Evolutionary conservation across 805 yeast genomes (phyloP).

Genomic region (Tetrapisispora fleetii): DNA sequence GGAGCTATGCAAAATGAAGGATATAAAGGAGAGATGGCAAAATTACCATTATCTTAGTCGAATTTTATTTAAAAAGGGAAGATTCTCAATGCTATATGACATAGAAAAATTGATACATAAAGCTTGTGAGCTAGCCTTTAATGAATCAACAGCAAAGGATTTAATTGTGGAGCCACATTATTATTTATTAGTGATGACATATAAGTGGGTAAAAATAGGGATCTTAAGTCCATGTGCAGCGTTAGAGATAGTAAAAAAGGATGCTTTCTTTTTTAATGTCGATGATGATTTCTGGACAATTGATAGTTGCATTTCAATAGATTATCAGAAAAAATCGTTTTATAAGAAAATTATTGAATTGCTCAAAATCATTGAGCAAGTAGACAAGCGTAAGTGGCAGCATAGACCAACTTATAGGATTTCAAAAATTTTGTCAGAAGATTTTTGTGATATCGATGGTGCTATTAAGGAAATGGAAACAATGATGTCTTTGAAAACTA

Average conservation of each 20-base stretch:
- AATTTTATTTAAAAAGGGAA: conserved; percentile 41
- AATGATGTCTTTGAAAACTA: conserved; percentile 55
- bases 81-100: conserved; percentile 4
- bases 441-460: conserved; percentile 38
- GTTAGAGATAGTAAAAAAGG: conserved; percentile 30
- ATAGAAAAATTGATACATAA: conserved; percentile 28
- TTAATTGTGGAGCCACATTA: conserved; percentile 74
- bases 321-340: conserved; percentile 24
- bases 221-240: conserved; percentile 33
- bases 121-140: conserved; percentile 37
- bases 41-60: conserved; percentile 50
- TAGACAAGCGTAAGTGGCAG: conserved; percentile 86
- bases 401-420: conserved; percentile 72
- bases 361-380: conserved; percentile 37
- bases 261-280: conserved; percentile 25
- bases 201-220: conserved; percentile 41
- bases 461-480: conserved; percentile 59
- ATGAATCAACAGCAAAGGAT: conserved; percentile 35
- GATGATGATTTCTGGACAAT: conserved; percentile 18
- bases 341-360: conserved; percentile 35
- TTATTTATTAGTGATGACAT: conserved; percentile 43
- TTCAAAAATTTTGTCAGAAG: conserved; percentile 51
- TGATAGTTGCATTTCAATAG: conserved; percentile 8
- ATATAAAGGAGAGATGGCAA: conserved; percentile 43
- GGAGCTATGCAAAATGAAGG: conserved; percentile 15